Evolutionary conservation across 2,329 filamentous ascomycete genomes (phyloP).

Genomic region (Calonectria fujianensis): DNA sequence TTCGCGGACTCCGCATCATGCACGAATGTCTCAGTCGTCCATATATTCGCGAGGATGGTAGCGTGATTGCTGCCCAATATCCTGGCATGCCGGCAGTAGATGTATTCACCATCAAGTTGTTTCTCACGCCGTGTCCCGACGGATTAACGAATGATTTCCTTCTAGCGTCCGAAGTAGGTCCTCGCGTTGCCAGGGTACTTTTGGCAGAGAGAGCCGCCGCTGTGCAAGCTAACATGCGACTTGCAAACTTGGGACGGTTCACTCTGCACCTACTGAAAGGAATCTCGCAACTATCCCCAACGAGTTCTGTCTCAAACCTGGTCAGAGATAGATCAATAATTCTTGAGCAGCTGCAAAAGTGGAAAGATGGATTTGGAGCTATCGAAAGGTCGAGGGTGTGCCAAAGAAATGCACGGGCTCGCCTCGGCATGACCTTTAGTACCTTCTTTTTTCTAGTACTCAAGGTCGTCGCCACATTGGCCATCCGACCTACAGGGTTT

Average conservation of each 20-base stretch:
- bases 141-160: not conserved
- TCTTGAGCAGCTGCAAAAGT: slow-evolving; percentile 4
- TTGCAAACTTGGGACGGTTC: not conserved
- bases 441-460: not conserved
- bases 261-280: not conserved
- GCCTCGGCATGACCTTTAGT: not conserved
- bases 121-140: not conserved
- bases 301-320: not conserved
- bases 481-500: not conserved
- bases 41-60: slow-evolving; percentile 15
- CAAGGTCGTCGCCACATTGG: not conserved
- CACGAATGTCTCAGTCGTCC: slow-evolving; percentile 31
- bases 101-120: slow-evolving; percentile 34
- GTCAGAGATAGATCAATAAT: not conserved
- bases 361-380: not conserved
- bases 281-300: not conserved
- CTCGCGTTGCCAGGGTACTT: not conserved
- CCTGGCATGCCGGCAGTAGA: slow-evolving; percentile 26
- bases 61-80: slow-evolving; percentile 11
- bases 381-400: not conserved
- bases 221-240: slow-evolving; percentile 2
- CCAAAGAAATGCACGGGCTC: not conserved
- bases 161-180: not conserved
- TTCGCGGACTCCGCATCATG: slow-evolving; percentile 34
- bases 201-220: not conserved